phyloP scores from a whole-genome alignment of 2,329 filamentous ascomycete genomes.

The Pyrenochaeta sp. region DNA sequence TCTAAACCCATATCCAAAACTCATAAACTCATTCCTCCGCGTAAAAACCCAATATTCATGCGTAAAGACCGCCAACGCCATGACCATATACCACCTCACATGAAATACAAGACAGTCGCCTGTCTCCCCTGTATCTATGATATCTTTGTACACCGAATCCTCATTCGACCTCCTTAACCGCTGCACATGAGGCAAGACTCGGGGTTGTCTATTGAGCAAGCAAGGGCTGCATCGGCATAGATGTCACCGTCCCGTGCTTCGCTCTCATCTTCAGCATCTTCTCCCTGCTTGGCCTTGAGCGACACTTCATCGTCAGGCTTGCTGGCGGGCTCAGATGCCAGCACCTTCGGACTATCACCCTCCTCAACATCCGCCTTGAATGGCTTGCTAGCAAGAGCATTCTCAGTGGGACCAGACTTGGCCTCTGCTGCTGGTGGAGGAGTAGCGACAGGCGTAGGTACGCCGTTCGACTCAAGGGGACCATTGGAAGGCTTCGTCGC shows the following conservation, averaged over 20 bases:
- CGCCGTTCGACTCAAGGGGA: slow-evolving; percentile 59
- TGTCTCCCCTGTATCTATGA: slow-evolving; percentile 18
- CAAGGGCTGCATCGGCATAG: slow-evolving; percentile 89
- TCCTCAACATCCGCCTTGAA: slow-evolving; percentile 82
- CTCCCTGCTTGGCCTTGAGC: slow-evolving; percentile 68
- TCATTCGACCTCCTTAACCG: slow-evolving; percentile 65
- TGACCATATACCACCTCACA: slow-evolving; percentile 7
- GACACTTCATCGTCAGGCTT: slow-evolving; percentile 70
- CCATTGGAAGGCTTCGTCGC: slow-evolving; percentile 62
- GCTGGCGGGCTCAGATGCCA: slow-evolving; percentile 72
- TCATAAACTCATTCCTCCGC: slow-evolving; percentile 34
- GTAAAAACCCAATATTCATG: slow-evolving; percentile 14
- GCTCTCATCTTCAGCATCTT: slow-evolving; percentile 75
- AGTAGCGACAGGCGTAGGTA: slow-evolving; percentile 73
- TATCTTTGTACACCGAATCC: slow-evolving; percentile 10
- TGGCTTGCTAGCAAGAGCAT: slow-evolving; percentile 66
- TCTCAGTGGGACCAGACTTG: slow-evolving; percentile 59
- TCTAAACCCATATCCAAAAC: slow-evolving; percentile 17
- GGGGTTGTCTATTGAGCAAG: slow-evolving; percentile 97
- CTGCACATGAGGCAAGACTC: slow-evolving; percentile 98
- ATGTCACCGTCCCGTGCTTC: slow-evolving; percentile 87
- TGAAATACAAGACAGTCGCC: slow-evolving; percentile 23
- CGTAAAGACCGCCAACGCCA: slow-evolving; percentile 21
- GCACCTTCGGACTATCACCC: slow-evolving; percentile 78
- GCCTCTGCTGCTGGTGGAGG: slow-evolving; percentile 64